Conservation (phyloP, 805 yeast species). For the Candida orba region DNA sequence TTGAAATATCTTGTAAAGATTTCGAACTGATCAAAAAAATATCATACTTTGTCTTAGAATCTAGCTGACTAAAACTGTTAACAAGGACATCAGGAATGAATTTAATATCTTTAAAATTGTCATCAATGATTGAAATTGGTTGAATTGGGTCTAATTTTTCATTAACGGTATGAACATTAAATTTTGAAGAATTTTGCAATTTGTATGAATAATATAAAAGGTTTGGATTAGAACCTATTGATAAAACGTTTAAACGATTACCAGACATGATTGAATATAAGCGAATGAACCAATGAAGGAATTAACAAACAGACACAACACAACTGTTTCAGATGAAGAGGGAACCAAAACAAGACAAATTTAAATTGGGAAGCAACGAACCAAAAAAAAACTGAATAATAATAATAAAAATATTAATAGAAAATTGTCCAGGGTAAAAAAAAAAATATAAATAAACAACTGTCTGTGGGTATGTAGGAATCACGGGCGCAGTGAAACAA, state of each 20-base stretch:
- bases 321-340: no score
- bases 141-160: slow-evolving; percentile 11
- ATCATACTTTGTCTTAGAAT: slow-evolving; percentile 28
- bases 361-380: no score
- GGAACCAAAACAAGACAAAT: no score
- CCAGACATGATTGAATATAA: slow-evolving; percentile 3
- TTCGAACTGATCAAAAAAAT: slow-evolving; percentile 39
- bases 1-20: slow-evolving; percentile 46
- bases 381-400: no score
- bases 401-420: no score
- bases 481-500: no score
- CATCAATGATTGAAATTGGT: slow-evolving; percentile 18
- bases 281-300: no score
- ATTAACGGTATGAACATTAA: slow-evolving; percentile 36
- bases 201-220: slow-evolving; percentile 55
- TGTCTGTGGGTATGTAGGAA: no score
- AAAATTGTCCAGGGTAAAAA: no score
- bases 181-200: slow-evolving; percentile 37
- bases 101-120: slow-evolving; percentile 7
- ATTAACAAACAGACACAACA: no score
- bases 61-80: slow-evolving; percentile 8
- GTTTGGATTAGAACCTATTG: slow-evolving; percentile 52
- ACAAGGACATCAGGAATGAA: slow-evolving; percentile 9
- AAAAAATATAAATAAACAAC: no score
- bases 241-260: slow-evolving; percentile 24